A percentile compares a stretch with the other conserved stretches of the same genome.
phyloP scores from a whole-genome alignment of 345 rosid species.

The Erodium maritimum region DNA sequence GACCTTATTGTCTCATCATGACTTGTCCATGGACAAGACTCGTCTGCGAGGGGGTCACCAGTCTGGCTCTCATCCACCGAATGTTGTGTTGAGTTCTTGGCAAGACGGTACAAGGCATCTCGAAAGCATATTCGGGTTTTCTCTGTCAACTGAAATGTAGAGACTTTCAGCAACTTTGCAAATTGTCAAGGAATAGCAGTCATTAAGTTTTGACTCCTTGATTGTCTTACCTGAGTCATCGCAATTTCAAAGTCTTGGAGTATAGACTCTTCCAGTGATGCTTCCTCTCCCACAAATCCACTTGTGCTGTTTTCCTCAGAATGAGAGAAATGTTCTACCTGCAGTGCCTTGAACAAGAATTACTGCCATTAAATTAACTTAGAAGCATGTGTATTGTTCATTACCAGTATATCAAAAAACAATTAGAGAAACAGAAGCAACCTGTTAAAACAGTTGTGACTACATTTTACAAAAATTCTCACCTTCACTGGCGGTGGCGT shows the following conservation, averaged over 20 bases:
- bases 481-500: too few species aligned
- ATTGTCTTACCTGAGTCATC: conserved; percentile 43
- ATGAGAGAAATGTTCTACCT: conserved; percentile 8
- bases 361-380: conserved; percentile 3
- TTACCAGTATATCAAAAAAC: too few species aligned
- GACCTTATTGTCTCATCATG: conserved; percentile 21
- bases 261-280: conserved; percentile 47
- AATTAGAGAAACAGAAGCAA: too few species aligned
- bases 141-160: conserved; percentile 34
- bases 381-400: too few species aligned
- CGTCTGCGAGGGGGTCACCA: conserved; percentile 14
- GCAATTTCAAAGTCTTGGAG: conserved; percentile 56
- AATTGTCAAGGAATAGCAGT: neutral
- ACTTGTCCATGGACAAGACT: conserved; percentile 12
- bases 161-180: conserved; percentile 1
- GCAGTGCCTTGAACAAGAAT: conserved; percentile 19
- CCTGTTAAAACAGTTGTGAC: too few species aligned
- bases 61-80: conserved; percentile 4
- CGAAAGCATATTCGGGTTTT: conserved; percentile 64
- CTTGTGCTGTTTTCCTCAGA: conserved; percentile 19
- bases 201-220: neutral
- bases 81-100: conserved; percentile 41
- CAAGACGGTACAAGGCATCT: conserved; percentile 79
- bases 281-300: conserved; percentile 18
- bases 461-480: too few species aligned